Conservation (phyloP, 306 rosid species). For the Crotalaria pallida region DNA sequence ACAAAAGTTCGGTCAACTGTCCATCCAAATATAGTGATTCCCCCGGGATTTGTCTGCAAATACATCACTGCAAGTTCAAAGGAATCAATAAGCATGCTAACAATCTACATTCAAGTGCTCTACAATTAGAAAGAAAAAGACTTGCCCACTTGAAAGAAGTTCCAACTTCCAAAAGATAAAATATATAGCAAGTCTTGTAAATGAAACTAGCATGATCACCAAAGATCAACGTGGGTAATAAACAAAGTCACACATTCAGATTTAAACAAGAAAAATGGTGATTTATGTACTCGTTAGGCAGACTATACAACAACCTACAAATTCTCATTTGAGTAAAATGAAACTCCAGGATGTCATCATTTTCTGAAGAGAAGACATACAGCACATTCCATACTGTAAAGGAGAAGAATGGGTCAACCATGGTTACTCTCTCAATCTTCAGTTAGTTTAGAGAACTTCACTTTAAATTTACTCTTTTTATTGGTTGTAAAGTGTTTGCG, state of each 20-base stretch:
- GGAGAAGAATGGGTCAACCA: too few species aligned
- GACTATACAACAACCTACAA: background rate
- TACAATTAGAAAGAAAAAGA: background rate
- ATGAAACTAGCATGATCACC: background rate
- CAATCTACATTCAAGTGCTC: background rate
- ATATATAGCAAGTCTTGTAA: background rate
- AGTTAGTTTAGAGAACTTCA: too few species aligned
- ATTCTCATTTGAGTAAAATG: background rate
- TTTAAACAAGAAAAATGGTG: slow-evolving; percentile 8
- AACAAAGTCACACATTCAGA: background rate
- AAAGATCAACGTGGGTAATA: background rate
- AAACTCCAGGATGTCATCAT: background rate
- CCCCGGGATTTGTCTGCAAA: slow-evolving; percentile 78
- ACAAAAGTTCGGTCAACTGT: slow-evolving; percentile 68
- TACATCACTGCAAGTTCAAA: slow-evolving; percentile 58
- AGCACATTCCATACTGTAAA: background rate
- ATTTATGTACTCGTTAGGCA: background rate
- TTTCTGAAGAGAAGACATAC: too few species aligned
- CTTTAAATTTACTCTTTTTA: too few species aligned
- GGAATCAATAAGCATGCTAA: background rate
- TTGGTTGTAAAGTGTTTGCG: too few species aligned
- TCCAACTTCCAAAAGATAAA: background rate
- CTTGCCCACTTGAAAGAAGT: background rate
- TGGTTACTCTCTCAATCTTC: too few species aligned
- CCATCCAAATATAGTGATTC: slow-evolving; percentile 84